phyloP scores from a whole-genome alignment of 2,329 filamentous ascomycete genomes.

The Aspergillus awamori region DNA sequence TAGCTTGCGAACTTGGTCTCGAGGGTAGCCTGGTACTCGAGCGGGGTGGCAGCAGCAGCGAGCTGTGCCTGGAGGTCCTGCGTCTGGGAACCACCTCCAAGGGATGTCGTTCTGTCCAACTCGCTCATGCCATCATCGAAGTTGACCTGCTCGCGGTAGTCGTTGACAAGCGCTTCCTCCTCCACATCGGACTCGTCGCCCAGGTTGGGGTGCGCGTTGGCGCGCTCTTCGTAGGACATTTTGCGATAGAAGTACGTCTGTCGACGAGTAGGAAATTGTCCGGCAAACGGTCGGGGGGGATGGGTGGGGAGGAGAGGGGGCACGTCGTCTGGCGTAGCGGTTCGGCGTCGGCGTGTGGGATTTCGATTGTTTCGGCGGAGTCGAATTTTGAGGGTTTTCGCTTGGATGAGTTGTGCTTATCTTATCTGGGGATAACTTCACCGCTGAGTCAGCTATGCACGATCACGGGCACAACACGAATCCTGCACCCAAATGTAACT shows the following conservation, averaged over 20 bases:
- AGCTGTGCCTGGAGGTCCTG: slow-evolving; percentile 94
- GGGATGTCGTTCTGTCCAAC: slow-evolving; percentile 71
- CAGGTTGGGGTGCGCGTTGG: slow-evolving; percentile 46
- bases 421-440: slow-evolving; percentile 42
- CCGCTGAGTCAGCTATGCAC: slow-evolving; percentile 37
- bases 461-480: neutral
- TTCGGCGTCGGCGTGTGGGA: slow-evolving; percentile 41
- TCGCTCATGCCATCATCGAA: slow-evolving; percentile 86
- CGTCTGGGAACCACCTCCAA: slow-evolving; percentile 71
- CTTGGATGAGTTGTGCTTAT: slow-evolving; percentile 50
- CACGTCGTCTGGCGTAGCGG: slow-evolving; percentile 27
- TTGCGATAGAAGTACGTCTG: slow-evolving; percentile 27
- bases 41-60: slow-evolving; percentile 85
- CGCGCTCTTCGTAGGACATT: slow-evolving; percentile 51
- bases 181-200: slow-evolving; percentile 91
- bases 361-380: slow-evolving; percentile 37
- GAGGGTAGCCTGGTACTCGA: slow-evolving; percentile 93
- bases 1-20: slow-evolving; percentile 99
- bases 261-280: slow-evolving; percentile 18
- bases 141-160: slow-evolving; percentile 95
- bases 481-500: too few relatives aligned
- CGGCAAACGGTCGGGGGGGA: slow-evolving; percentile 24
- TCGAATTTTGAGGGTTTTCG: slow-evolving; percentile 52
- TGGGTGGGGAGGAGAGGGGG: slow-evolving; percentile 25
- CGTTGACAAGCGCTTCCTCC: slow-evolving; percentile 92